Conservation (phyloP, 73 alveolate genomes). For the Uronychia setigera region DNA sequence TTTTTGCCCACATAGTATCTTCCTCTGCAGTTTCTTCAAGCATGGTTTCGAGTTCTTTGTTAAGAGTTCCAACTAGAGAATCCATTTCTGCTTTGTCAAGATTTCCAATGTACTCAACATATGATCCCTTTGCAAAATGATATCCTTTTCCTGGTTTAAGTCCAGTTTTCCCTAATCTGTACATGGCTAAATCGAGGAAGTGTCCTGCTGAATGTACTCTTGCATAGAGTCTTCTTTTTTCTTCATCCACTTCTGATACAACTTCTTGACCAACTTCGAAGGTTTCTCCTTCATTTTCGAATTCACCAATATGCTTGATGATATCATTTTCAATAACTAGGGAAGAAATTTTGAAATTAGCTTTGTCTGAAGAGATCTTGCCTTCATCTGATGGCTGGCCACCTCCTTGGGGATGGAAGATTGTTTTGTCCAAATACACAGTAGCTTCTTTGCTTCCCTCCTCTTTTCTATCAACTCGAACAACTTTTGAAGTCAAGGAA, state of each 20-base stretch:
- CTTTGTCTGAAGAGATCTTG: constrained; percentile 52
- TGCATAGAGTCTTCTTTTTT: constrained; percentile 72
- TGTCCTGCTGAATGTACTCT: constrained; percentile 94
- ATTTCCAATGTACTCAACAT: constrained; percentile 87
- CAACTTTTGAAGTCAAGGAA: background rate
- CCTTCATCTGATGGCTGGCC: constrained; percentile 95
- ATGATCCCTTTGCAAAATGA: constrained; percentile 89
- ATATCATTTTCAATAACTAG: constrained; percentile 47
- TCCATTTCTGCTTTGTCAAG: constrained; percentile 72
- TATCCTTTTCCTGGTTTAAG: constrained; percentile 91
- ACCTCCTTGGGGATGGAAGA: constrained; percentile 97
- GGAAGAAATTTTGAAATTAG: constrained; percentile 40
- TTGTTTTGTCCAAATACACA: constrained; percentile 71
- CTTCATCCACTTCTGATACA: constrained; percentile 68
- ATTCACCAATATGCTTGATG: constrained; percentile 65
- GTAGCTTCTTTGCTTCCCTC: constrained; percentile 26
- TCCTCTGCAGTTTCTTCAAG: constrained; percentile 62
- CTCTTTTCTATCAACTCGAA: background rate
- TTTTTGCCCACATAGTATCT: constrained; percentile 48
- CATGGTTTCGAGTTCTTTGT: constrained; percentile 54
- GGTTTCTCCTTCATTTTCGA: constrained; percentile 43
- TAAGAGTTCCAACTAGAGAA: constrained; percentile 42
- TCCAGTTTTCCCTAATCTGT: constrained; percentile 56
- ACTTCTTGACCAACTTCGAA: constrained; percentile 55
- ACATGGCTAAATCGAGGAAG: constrained; percentile 85